These are phyloP conservation scores for Meyerozyma athensensis DNA, from an alignment of 1,139 yeast genomes.

Conservation along the genomic window DNA sequence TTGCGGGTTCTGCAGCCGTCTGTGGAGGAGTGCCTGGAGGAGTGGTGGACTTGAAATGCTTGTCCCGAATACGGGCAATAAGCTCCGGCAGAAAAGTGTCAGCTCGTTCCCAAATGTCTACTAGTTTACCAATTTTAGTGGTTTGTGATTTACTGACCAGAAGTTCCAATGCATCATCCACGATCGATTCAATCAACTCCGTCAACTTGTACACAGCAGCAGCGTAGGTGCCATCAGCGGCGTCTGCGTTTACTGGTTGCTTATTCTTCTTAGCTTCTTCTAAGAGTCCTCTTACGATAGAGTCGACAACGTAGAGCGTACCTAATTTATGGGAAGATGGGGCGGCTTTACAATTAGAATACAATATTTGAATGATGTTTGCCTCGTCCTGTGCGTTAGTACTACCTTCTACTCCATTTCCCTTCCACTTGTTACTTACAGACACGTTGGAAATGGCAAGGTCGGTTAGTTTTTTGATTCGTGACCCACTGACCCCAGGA, in stretches of 20 bases:
- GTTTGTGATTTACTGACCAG: conserved; percentile 48
- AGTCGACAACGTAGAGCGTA: conserved; percentile 84
- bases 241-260: conserved; percentile 41
- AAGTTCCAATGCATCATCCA: conserved; percentile 56
- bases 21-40: conserved; percentile 57
- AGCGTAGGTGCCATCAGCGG: conserved; percentile 70
- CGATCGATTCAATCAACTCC: conserved; percentile 51
- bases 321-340: conserved; percentile 87
- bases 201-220: conserved; percentile 65
- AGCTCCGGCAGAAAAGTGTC: conserved; percentile 63
- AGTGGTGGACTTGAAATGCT: conserved; percentile 53
- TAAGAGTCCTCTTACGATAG: conserved; percentile 80
- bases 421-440: conserved; percentile 15
- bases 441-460: conserved; percentile 67
- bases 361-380: conserved; percentile 53
- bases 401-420: neutral
- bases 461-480: conserved; percentile 81
- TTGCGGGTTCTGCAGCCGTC: conserved; percentile 22
- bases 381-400: conserved; percentile 38
- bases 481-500: conserved; percentile 94
- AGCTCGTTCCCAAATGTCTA: conserved; percentile 91
- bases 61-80: conserved; percentile 53
- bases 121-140: conserved; percentile 74
- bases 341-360: conserved; percentile 66
- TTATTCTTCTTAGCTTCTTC: conserved; percentile 63